Evolutionary conservation across 768 basidiomycete species (phyloP).

Genomic region (Naganishia antarctica): DNA sequence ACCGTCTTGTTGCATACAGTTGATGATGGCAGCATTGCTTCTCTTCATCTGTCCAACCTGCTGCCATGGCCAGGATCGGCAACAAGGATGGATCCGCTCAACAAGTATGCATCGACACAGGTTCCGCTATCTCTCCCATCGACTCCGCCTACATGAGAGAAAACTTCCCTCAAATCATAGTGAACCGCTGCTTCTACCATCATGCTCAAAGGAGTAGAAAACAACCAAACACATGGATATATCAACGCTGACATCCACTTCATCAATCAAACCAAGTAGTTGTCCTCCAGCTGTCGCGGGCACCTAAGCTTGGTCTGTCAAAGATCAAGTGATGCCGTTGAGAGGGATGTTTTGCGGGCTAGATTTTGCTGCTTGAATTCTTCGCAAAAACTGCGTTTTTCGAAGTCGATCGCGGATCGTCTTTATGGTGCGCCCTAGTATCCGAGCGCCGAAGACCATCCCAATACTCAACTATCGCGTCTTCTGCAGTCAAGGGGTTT

Average conservation of each 20-base stretch:
- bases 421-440: background rate
- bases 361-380: too few species aligned
- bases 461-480: slow-evolving; percentile 1
- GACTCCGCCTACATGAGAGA: background rate
- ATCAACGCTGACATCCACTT: slow-evolving; percentile 15
- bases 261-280: background rate
- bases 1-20: too few species aligned
- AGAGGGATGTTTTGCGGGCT: too few species aligned
- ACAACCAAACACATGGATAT: background rate
- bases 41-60: too few species aligned
- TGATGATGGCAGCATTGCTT: too few species aligned
- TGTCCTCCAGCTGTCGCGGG: too few species aligned
- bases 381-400: too few species aligned
- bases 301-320: too few species aligned
- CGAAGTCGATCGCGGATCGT: background rate
- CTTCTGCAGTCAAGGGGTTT: slow-evolving; percentile 4
- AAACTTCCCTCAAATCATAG: background rate
- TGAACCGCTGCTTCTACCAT: background rate
- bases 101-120: slow-evolving; percentile 19
- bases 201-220: background rate
- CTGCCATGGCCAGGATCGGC: too few species aligned
- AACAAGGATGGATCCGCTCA: too few species aligned
- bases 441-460: background rate
- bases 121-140: slow-evolving; percentile 16
- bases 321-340: too few species aligned